Conservation (phyloP, 176 grass and related monocot genomes). For the Avena atlantica region DNA sequence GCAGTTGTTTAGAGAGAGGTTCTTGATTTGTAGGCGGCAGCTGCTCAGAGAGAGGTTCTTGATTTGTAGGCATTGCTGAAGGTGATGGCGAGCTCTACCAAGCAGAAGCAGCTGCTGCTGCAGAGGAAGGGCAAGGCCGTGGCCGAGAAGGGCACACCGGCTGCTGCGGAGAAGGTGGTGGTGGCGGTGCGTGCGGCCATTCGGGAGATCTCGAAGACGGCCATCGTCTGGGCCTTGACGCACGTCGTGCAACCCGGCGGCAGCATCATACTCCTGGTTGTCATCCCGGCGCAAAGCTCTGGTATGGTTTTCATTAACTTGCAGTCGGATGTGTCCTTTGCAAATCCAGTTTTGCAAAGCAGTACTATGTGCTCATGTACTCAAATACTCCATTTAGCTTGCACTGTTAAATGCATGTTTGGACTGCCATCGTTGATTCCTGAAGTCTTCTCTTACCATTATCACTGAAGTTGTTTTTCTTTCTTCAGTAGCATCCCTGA, state of each 20-base stretch:
- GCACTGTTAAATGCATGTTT: conserved; percentile 29
- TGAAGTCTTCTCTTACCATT: conserved; percentile 18
- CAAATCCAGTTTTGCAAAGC: conserved; percentile 7
- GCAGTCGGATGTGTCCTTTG: conserved; percentile 25
- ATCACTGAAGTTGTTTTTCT: conserved; percentile 31
- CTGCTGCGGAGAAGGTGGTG: conserved; percentile 71
- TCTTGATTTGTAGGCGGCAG: conserved; percentile 51
- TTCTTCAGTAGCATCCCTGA: conserved; percentile 3
- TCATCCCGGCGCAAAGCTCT: conserved; percentile 79
- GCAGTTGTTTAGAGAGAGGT: conserved; percentile 6
- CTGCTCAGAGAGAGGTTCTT: conserved; percentile 18
- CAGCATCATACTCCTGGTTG: conserved; percentile 80
- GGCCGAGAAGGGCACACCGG: conserved; percentile 50
- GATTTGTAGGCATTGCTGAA: conserved; percentile 51
- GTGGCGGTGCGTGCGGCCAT: conserved; percentile 80
- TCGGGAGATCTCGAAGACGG: conserved; percentile 89
- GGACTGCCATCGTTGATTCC: conserved; percentile 32
- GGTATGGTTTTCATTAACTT: conserved; percentile 58
- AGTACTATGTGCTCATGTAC: background rate
- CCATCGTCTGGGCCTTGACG: conserved; percentile 90
- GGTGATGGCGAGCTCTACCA: conserved; percentile 52
- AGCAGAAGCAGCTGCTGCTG: conserved; percentile 65
- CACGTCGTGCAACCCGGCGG: conserved; percentile 93
- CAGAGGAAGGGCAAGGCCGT: conserved; percentile 75
- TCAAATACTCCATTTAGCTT: conserved; percentile 15